A percentile compares a stretch with the other conserved stretches of the same genome.
phyloP scores from a whole-genome alignment of 2,329 filamentous ascomycete species.

The Ophiostoma ips region DNA sequence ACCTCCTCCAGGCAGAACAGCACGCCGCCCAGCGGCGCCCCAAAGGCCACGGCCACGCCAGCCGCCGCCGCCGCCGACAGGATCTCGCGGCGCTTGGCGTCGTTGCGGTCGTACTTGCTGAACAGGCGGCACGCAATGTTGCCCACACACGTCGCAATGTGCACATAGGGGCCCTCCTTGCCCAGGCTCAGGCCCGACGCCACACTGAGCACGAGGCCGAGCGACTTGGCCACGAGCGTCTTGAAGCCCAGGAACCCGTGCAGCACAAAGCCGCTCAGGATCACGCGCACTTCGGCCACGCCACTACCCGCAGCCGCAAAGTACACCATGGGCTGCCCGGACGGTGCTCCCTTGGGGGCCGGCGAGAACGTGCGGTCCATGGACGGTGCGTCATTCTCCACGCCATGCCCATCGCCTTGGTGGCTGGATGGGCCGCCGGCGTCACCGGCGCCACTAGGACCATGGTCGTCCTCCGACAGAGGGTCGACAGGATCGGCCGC shows the following conservation, averaged over 20 bases:
- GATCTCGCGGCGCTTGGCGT: constrained; percentile 85
- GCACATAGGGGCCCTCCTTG: constrained; percentile 93
- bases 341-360: not conserved
- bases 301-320: constrained; percentile 93
- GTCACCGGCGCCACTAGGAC: not conserved
- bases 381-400: not conserved
- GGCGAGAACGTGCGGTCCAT: not conserved
- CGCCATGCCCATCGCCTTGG: no score
- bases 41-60: constrained; percentile 88
- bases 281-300: constrained; percentile 93
- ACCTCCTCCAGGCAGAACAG: constrained; percentile 93
- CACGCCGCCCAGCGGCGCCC: constrained; percentile 74
- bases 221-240: constrained; percentile 73
- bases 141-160: constrained; percentile 87
- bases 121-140: constrained; percentile 95
- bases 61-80: constrained; percentile 86
- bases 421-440: no score
- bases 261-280: constrained; percentile 92
- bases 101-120: constrained; percentile 82
- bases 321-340: constrained; percentile 59
- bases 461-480: constrained; percentile 24
- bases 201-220: constrained; percentile 74
- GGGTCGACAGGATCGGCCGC: constrained; percentile 43
- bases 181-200: constrained; percentile 86
- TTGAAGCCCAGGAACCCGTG: constrained; percentile 87